These are phyloP conservation scores for Allium cepa DNA, from an alignment of 106 monocot genomes.

Conservation along the genomic window DNA sequence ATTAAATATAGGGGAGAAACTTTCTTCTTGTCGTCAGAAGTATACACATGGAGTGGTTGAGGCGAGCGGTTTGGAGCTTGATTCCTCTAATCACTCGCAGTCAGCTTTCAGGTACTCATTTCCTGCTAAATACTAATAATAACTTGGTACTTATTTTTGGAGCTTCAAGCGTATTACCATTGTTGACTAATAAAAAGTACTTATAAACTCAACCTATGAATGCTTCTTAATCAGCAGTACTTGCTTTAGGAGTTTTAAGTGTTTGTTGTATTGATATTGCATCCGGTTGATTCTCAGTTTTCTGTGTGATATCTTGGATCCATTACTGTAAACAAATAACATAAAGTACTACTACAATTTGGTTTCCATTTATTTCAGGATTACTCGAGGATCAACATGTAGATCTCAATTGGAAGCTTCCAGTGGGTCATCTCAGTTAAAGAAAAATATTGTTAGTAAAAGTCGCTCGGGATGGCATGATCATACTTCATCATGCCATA, in stretches of 20 bases:
- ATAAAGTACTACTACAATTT: not conserved
- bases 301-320: too few relatives aligned
- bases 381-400: constrained; percentile 15
- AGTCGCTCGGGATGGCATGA: constrained; percentile 15
- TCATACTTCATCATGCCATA: constrained; percentile 9
- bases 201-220: too few relatives aligned
- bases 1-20: constrained; percentile 8
- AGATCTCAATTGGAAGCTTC: constrained; percentile 21
- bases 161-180: too few relatives aligned
- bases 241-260: too few relatives aligned
- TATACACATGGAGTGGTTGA: constrained; percentile 4
- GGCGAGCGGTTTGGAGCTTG: constrained; percentile 16
- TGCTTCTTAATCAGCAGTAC: too few relatives aligned
- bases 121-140: too few relatives aligned
- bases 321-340: too few relatives aligned
- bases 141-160: too few relatives aligned
- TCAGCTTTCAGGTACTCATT: not conserved
- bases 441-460: constrained; percentile 22
- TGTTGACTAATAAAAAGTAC: too few relatives aligned
- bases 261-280: too few relatives aligned
- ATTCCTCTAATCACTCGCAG: constrained; percentile 22
- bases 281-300: too few relatives aligned
- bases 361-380: constrained; percentile 18
- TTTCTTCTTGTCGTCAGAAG: constrained; percentile 10
- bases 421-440: constrained; percentile 11